Evolutionary conservation across 1,284 basidiomycete species (phyloP).

Genomic region (Malassezia pachydermatis): DNA sequence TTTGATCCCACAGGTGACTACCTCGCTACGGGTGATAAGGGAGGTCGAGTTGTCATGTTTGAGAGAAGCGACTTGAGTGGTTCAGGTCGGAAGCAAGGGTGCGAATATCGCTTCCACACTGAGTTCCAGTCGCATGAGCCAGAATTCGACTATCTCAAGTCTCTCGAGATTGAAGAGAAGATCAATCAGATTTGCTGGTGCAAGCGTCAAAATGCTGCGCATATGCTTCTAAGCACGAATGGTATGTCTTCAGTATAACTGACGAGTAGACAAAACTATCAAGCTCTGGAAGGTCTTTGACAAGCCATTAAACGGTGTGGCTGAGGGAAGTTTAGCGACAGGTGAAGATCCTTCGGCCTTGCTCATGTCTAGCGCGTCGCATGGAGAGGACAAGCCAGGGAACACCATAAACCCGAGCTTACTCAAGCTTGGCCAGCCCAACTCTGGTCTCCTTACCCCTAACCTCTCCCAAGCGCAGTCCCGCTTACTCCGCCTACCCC

Average conservation of each 20-base stretch:
- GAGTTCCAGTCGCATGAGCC: slow-evolving; percentile 99
- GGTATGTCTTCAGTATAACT: slow-evolving; percentile 20
- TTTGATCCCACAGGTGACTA: slow-evolving; percentile 99
- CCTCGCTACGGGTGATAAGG: slow-evolving; percentile 98
- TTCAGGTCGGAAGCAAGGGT: slow-evolving; percentile 69
- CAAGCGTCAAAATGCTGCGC: slow-evolving; percentile 90
- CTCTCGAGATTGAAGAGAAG: slow-evolving; percentile 99
- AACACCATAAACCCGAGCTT: slow-evolving; percentile 29
- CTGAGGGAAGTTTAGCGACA: slow-evolving; percentile 83
- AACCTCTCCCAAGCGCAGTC: slow-evolving; percentile 17
- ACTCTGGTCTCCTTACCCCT: background rate
- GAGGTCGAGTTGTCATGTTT: slow-evolving; percentile 90
- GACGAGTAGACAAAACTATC: slow-evolving; percentile 78
- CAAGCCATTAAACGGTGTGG: slow-evolving; percentile 87
- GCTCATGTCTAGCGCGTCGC: slow-evolving; percentile 22
- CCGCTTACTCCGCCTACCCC: slow-evolving; percentile 34
- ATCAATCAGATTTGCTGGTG: slow-evolving; percentile 99
- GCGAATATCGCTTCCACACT: slow-evolving; percentile 99
- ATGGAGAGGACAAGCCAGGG: background rate
- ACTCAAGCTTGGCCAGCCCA: slow-evolving; percentile 15
- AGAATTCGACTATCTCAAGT: slow-evolving; percentile 99
- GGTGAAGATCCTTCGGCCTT: slow-evolving; percentile 19
- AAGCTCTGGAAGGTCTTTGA: slow-evolving; percentile 99
- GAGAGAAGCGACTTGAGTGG: slow-evolving; percentile 83
- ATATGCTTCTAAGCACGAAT: slow-evolving; percentile 94